Conservation (phyloP, 192 early-diverging fungal species). For the Umbelopsis ramanniana region DNA sequence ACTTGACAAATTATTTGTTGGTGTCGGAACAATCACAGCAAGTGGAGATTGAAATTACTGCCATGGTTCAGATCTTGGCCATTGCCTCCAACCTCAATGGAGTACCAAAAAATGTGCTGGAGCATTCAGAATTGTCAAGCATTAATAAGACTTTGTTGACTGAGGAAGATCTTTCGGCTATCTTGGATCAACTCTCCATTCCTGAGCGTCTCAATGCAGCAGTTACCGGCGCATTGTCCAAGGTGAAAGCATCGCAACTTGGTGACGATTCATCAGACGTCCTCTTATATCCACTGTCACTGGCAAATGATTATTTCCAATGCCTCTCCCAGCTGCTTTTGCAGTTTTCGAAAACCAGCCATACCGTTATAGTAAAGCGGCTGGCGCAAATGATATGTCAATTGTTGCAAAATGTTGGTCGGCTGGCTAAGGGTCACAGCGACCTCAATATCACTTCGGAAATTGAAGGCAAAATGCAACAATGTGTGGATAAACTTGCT, state of each 20-base stretch:
- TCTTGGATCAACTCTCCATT: constrained; percentile 50
- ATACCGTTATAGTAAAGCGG: constrained; percentile 28
- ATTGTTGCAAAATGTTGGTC: constrained; percentile 41
- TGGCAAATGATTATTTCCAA: constrained; percentile 27
- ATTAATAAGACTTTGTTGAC: not conserved
- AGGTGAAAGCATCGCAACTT: constrained; percentile 1
- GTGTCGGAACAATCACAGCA: constrained; percentile 8
- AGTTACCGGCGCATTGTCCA: constrained; percentile 34
- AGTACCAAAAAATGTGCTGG: not conserved
- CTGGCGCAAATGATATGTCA: constrained; percentile 46
- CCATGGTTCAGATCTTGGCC: constrained; percentile 8
- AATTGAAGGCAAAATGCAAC: constrained; percentile 13
- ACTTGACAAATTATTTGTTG: not conserved
- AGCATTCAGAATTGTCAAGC: not conserved
- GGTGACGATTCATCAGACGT: not conserved
- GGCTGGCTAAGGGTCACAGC: constrained; percentile 14
- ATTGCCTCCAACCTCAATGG: not conserved
- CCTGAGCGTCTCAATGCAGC: constrained; percentile 36
- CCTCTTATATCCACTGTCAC: constrained; percentile 20
- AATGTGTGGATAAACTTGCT: constrained; percentile 14
- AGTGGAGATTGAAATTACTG: constrained; percentile 16
- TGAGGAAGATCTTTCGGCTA: constrained; percentile 47
- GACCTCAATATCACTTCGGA: not conserved
- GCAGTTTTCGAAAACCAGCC: constrained; percentile 19
- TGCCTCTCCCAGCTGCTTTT: constrained; percentile 27